Evolutionary conservation across 257 asterid species (phyloP).

Genomic region (Striga asiatica): DNA sequence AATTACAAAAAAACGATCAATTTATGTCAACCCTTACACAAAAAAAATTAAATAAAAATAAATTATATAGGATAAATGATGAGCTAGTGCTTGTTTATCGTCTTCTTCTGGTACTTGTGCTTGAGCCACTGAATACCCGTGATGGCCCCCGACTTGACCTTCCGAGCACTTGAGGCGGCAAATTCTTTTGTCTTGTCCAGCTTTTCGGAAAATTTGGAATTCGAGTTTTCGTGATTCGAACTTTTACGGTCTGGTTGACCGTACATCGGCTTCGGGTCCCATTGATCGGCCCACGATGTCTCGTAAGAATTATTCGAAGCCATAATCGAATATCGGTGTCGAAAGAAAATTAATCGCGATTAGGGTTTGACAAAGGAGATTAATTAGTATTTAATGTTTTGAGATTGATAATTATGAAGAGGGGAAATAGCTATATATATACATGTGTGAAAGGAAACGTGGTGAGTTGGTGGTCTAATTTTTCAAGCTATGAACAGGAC

Average conservation of each 20-base stretch:
- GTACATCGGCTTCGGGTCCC: conserved; percentile 49
- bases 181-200: conserved; percentile 42
- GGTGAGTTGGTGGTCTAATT: no score
- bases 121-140: conserved; percentile 72
- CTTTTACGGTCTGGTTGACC: conserved; percentile 1
- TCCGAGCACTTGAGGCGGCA: conserved; percentile 60
- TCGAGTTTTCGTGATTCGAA: conserved; percentile 16
- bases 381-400: no score
- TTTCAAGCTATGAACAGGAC: no score
- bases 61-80: no score
- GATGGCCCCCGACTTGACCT: conserved; percentile 64
- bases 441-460: no score
- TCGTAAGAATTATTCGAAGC: conserved; percentile 35
- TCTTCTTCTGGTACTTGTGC: conserved; percentile 50
- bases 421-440: no score
- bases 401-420: no score
- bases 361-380: neutral
- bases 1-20: no score
- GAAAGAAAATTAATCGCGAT: neutral
- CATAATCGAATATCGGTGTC: no score
- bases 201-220: conserved; percentile 31
- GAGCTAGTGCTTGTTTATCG: conserved; percentile 33
- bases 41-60: no score
- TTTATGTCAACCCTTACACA: no score
- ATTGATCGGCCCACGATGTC: conserved; percentile 79